phyloP scores from a whole-genome alignment of 768 basidiomycete genomes.

The Boletus subcaerulescens region DNA sequence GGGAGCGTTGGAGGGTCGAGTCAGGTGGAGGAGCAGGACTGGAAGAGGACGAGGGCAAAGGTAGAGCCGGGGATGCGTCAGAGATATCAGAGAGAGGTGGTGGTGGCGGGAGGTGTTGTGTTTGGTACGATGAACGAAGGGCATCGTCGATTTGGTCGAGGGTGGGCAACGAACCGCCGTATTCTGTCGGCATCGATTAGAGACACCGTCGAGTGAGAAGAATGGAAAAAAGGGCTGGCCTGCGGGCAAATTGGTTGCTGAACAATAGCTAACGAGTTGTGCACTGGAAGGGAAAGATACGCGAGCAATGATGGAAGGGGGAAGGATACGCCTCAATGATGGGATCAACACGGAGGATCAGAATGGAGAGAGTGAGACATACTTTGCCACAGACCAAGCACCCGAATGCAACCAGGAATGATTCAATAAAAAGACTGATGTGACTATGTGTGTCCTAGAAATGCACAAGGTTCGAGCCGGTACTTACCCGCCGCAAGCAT shows the following conservation, averaged over 20 bases:
- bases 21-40: background rate
- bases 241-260: conserved; percentile 51
- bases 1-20: background rate
- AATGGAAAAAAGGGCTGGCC: conserved; percentile 22
- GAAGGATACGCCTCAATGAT: conserved; percentile 53
- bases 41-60: background rate
- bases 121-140: conserved; percentile 25
- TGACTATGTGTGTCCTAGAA: background rate
- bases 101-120: conserved; percentile 3
- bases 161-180: conserved; percentile 58
- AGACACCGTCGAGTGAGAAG: background rate
- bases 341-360: conserved; percentile 5
- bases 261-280: conserved; percentile 56
- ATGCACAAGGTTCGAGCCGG: conserved; percentile 1
- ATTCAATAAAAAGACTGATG: conserved; percentile 65
- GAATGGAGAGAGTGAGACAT: conserved; percentile 24
- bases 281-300: conserved; percentile 62
- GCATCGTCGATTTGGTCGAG: conserved; percentile 52
- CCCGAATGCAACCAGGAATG: conserved; percentile 73
- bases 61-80: background rate
- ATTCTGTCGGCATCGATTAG: conserved; percentile 43
- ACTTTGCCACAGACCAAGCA: conserved; percentile 67
- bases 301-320: conserved; percentile 54
- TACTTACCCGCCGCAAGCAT: conserved; percentile 66
- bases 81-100: background rate